Conservation (phyloP, 179 eudicot species). For the Spergularia azorica region DNA sequence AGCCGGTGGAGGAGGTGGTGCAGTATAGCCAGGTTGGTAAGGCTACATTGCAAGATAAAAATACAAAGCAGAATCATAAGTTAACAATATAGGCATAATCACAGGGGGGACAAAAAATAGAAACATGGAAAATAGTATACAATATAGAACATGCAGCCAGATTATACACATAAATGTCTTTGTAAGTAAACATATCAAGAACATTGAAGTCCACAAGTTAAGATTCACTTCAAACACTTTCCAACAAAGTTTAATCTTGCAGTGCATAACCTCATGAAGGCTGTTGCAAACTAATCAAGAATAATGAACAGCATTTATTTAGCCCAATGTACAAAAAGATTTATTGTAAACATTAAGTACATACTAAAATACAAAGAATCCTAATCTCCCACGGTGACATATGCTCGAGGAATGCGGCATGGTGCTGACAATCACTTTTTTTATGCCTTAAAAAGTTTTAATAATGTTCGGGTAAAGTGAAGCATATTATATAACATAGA, state of each 20-base stretch:
- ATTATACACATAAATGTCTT: neutral
- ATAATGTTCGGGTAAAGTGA: too few species aligned
- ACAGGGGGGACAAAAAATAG: neutral
- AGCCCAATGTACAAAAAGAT: too few species aligned
- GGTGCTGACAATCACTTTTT: too few species aligned
- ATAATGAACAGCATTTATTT: too few species aligned
- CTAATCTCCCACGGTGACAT: too few species aligned
- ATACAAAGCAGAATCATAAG: slow-evolving; percentile 11
- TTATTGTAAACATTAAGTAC: too few species aligned
- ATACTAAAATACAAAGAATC: too few species aligned
- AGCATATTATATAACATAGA: too few species aligned
- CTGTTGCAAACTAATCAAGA: too few species aligned
- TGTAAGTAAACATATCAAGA: neutral
- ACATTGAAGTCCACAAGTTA: neutral
- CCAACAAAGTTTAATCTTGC: neutral
- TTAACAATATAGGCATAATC: neutral
- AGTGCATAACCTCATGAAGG: too few species aligned
- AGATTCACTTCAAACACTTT: neutral
- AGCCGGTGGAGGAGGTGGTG: slow-evolving; percentile 59
- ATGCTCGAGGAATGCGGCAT: too few species aligned
- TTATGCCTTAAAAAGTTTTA: too few species aligned
- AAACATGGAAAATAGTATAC: neutral
- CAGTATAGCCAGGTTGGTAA: slow-evolving; percentile 78
- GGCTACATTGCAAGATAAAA: slow-evolving; percentile 44
- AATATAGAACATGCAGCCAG: neutral